These are phyloP conservation scores for Saccharomycopsis sp. DNA, from an alignment of 805 yeast genomes.

Conservation along the genomic window DNA sequence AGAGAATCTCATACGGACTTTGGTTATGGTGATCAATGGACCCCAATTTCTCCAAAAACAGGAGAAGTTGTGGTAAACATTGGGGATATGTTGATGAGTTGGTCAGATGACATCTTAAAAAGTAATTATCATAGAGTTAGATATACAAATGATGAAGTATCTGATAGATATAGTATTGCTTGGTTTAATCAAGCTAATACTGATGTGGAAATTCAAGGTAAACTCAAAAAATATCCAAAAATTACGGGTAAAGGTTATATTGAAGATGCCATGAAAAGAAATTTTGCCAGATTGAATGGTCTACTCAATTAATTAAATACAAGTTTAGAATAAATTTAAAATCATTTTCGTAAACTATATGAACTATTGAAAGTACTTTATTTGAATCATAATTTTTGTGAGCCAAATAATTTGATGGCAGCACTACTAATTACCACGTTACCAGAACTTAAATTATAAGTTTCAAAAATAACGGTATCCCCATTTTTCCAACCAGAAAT, in stretches of 20 bases:
- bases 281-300: too few species aligned
- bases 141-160: constrained; percentile 23
- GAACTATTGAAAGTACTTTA: too few species aligned
- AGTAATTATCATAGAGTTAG: constrained; percentile 29
- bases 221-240: constrained; percentile 22
- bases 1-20: too few species aligned
- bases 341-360: too few species aligned
- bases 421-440: constrained; percentile 77
- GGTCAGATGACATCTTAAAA: constrained; percentile 27
- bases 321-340: too few species aligned
- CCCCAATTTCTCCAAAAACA: constrained; percentile 14
- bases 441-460: constrained; percentile 69
- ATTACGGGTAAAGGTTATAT: constrained; percentile 26
- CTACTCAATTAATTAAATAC: too few species aligned
- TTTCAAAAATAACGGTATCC: constrained; percentile 64
- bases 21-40: not conserved
- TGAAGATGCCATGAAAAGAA: constrained; percentile 27
- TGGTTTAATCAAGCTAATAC: constrained; percentile 29
- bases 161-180: constrained; percentile 26
- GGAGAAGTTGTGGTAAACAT: constrained; percentile 29
- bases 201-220: constrained; percentile 25
- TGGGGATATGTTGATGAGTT: constrained; percentile 31
- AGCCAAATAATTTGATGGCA: constrained; percentile 49
- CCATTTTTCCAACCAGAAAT: constrained; percentile 77
- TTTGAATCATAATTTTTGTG: constrained; percentile 7